Evolutionary conservation across 1,284 basidiomycete species (phyloP).

Genomic region (Puccinia hordei): DNA sequence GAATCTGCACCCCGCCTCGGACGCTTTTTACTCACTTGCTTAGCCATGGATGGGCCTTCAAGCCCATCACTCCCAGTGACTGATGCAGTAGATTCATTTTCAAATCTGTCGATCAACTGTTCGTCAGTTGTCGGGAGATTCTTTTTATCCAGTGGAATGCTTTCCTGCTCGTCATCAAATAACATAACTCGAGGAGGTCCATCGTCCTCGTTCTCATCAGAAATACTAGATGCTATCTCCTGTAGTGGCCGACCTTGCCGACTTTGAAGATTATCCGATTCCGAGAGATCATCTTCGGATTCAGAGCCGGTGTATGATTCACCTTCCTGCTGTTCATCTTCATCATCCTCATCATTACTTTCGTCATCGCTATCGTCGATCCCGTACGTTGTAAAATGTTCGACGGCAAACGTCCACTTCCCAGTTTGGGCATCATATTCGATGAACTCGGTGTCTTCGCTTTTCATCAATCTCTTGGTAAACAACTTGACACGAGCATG

Average conservation of each 20-base stretch:
- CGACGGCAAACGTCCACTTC: conserved; percentile 89
- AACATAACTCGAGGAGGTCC: conserved; percentile 46
- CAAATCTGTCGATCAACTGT: not conserved
- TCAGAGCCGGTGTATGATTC: conserved; percentile 52
- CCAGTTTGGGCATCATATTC: conserved; percentile 77
- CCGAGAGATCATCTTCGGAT: conserved; percentile 19
- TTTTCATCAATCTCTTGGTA: conserved; percentile 77
- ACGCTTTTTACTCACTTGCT: conserved; percentile 38
- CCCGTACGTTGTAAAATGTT: conserved; percentile 70
- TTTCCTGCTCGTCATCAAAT: conserved; percentile 43
- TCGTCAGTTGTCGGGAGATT: not conserved
- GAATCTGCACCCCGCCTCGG: conserved; percentile 37
- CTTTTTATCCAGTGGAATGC: not conserved
- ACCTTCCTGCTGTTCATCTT: conserved; percentile 53
- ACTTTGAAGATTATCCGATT: not conserved
- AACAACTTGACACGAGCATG: conserved; percentile 76
- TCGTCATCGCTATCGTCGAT: conserved; percentile 57
- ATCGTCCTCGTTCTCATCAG: conserved; percentile 29
- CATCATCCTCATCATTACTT: conserved; percentile 57
- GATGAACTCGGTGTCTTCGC: conserved; percentile 83
- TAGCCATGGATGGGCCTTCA: conserved; percentile 1
- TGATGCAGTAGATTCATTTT: conserved; percentile 45
- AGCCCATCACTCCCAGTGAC: conserved; percentile 48
- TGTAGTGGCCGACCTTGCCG: not conserved
- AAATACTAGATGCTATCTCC: conserved; percentile 6